phyloP scores from a whole-genome alignment of 2,329 filamentous ascomycete genomes.

The Beauveria pseudobassiana region DNA sequence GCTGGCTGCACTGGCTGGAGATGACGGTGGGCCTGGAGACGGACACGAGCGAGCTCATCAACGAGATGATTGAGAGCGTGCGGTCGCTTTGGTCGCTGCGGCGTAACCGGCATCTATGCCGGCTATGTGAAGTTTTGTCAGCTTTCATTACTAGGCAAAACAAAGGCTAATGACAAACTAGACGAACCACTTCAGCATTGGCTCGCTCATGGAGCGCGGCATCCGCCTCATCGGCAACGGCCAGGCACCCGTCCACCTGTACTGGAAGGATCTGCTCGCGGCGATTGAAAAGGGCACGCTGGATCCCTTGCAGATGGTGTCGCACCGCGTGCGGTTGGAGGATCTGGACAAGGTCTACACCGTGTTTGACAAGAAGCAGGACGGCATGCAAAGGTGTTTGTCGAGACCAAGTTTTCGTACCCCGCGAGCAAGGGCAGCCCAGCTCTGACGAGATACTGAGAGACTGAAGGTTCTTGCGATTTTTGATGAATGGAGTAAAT shows the following conservation, averaged over 20 bases:
- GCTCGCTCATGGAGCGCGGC: slow-evolving; percentile 79
- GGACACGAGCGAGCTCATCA: slow-evolving; percentile 73
- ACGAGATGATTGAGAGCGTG: slow-evolving; percentile 72
- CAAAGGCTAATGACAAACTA: slow-evolving; percentile 20
- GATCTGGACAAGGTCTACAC: slow-evolving; percentile 62
- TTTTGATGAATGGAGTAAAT: no score
- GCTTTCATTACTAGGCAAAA: slow-evolving; percentile 3
- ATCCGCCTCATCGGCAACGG: slow-evolving; percentile 66
- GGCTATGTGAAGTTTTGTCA: slow-evolving; percentile 40
- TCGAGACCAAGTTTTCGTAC: slow-evolving; percentile 50
- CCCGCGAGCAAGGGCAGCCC: slow-evolving; percentile 37
- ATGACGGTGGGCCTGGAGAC: slow-evolving; percentile 64
- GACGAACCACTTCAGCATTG: slow-evolving; percentile 79
- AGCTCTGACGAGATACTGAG: slow-evolving; percentile 31
- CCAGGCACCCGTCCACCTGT: slow-evolving; percentile 68
- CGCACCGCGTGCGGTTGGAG: slow-evolving; percentile 68
- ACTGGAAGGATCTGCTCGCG: slow-evolving; percentile 72
- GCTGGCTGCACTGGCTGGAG: slow-evolving; percentile 53
- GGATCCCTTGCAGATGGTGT: slow-evolving; percentile 72
- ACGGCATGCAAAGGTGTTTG: slow-evolving; percentile 72
- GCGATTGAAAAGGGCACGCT: slow-evolving; percentile 60
- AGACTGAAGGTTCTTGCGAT: no score
- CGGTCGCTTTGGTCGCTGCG: slow-evolving; percentile 64
- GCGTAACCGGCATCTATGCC: slow-evolving; percentile 66
- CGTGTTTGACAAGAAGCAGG: slow-evolving; percentile 53